These are phyloP conservation scores for Choiromyces venosus DNA, from an alignment of 495 filamentous ascomycete species.

Conservation along the genomic window DNA sequence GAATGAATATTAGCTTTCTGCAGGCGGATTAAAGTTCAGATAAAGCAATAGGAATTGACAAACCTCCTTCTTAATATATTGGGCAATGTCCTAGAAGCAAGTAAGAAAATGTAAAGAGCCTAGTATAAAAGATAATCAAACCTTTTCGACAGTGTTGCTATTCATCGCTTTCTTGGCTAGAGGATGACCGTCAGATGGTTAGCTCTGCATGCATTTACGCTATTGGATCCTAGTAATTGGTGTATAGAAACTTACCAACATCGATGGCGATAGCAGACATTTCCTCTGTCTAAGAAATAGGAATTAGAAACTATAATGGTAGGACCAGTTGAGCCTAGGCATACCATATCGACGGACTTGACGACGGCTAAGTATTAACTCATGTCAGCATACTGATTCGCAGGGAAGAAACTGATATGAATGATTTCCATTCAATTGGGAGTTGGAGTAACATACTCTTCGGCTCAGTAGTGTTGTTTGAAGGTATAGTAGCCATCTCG, in stretches of 20 bases:
- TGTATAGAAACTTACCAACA: constrained; percentile 62
- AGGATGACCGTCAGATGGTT: constrained; percentile 28
- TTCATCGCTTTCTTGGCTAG: constrained; percentile 88
- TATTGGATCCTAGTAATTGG: not conserved
- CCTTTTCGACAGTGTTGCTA: constrained; percentile 91
- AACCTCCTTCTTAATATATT: constrained; percentile 95
- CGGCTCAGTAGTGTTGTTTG: constrained; percentile 3
- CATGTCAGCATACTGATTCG: constrained; percentile 78
- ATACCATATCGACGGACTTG: constrained; percentile 97
- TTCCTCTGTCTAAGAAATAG: constrained; percentile 67
- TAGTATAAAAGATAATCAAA: constrained; percentile 43
- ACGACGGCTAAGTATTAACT: constrained; percentile 80
- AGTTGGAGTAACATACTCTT: constrained; percentile 26
- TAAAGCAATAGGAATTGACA: constrained; percentile 27
- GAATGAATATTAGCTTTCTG: not conserved
- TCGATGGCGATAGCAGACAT: constrained; percentile 94
- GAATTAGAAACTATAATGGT: not conserved
- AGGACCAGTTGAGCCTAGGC: constrained; percentile 21
- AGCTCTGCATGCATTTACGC: not conserved
- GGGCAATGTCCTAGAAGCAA: constrained; percentile 73
- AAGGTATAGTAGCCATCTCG: constrained; percentile 17
- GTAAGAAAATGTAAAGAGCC: not conserved
- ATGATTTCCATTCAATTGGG: constrained; percentile 5
- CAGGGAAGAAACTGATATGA: constrained; percentile 48
- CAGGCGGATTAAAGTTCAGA: not conserved